Conservation (phyloP, 345 rosid genomes). For the Hirschfeldia incana region DNA sequence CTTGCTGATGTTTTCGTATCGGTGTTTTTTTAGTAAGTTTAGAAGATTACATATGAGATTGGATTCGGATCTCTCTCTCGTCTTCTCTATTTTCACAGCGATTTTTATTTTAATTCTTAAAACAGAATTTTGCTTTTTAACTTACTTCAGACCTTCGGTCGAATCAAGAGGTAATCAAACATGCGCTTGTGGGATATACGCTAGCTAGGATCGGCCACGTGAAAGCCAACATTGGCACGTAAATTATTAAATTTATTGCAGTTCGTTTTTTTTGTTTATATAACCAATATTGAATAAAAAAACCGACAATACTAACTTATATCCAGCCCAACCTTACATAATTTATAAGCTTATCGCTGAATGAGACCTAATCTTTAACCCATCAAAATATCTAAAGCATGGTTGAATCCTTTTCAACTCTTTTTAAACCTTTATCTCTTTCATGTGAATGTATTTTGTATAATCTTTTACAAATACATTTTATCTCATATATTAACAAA, state of each 20-base stretch:
- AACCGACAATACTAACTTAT: neutral
- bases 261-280: neutral
- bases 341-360: too few species aligned
- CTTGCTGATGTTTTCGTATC: neutral
- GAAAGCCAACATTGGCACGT: constrained; percentile 30
- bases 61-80: constrained; percentile 24
- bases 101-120: neutral
- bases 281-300: neutral
- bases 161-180: constrained; percentile 6
- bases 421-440: too few species aligned
- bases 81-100: constrained; percentile 7
- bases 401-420: too few species aligned
- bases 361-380: too few species aligned
- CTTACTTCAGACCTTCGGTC: neutral
- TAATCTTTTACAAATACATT: too few species aligned
- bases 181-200: constrained; percentile 16
- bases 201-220: constrained; percentile 31
- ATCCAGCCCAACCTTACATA: too few species aligned
- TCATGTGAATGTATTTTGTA: too few species aligned
- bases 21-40: neutral
- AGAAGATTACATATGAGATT: constrained; percentile 11
- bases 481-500: too few species aligned
- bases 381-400: too few species aligned
- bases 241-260: constrained; percentile 11
- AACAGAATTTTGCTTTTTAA: neutral